Percentiles rank a stretch among this genome's conserved stretches.
These are phyloP conservation scores for Garcia nutans DNA, from an alignment of 345 rosid genomes.

Conservation along the genomic window DNA sequence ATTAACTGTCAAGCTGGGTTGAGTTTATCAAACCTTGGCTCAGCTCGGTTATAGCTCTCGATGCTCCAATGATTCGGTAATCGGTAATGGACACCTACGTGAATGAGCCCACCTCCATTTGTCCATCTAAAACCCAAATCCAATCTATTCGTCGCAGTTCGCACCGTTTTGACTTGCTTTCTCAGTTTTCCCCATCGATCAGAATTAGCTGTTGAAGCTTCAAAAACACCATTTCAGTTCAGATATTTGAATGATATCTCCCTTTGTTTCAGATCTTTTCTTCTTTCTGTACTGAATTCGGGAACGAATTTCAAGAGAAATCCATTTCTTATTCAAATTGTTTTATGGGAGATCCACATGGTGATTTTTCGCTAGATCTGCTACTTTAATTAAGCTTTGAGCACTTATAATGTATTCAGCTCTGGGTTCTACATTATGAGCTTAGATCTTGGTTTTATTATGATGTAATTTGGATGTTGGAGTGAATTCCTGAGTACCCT, in stretches of 20 bases:
- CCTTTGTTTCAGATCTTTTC: not conserved
- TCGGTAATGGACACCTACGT: too few relatives aligned
- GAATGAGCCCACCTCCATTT: too few relatives aligned
- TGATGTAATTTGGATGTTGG: constrained; percentile 26
- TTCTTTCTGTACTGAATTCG: not conserved
- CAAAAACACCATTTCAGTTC: not conserved
- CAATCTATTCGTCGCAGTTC: not conserved
- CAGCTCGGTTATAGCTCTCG: too few relatives aligned
- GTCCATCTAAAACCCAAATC: not conserved
- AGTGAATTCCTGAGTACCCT: constrained; percentile 20
- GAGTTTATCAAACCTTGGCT: too few relatives aligned
- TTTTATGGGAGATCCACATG: not conserved
- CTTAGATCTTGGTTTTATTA: constrained; percentile 29
- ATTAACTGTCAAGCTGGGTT: too few relatives aligned
- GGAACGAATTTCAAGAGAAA: not conserved
- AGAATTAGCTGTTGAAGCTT: not conserved
- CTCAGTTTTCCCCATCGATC: not conserved
- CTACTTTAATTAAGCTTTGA: not conserved
- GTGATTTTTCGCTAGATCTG: constrained; percentile 10
- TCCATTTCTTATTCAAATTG: not conserved
- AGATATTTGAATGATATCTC: not conserved
- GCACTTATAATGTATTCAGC: not conserved
- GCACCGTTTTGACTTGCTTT: constrained; percentile 4
- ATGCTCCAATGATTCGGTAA: too few relatives aligned
- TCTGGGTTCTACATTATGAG: constrained; percentile 13